Conservation (phyloP, 768 basidiomycete genomes). For the Tephrocybe sp. region DNA sequence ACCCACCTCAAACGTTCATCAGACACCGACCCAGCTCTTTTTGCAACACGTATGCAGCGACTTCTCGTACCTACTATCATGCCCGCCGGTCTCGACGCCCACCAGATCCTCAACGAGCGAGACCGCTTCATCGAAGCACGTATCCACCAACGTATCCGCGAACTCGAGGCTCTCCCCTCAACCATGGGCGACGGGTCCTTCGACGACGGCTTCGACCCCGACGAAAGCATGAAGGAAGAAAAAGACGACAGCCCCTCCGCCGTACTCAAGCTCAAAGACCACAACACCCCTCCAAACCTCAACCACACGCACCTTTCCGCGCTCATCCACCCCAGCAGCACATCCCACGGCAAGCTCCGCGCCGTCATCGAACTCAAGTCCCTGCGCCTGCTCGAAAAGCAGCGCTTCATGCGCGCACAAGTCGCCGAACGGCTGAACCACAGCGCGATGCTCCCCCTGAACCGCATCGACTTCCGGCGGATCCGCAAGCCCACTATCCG, state of each 20-base stretch:
- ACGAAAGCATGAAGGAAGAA: slow-evolving; percentile 39
- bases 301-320: slow-evolving; percentile 21
- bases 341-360: slow-evolving; percentile 77
- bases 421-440: slow-evolving; percentile 87
- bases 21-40: slow-evolving; percentile 57
- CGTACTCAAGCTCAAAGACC: slow-evolving; percentile 24
- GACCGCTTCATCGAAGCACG: slow-evolving; percentile 89
- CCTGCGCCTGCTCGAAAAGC: slow-evolving; percentile 86
- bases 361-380: slow-evolving; percentile 93
- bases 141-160: slow-evolving; percentile 82
- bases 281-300: slow-evolving; percentile 7
- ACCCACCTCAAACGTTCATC: slow-evolving; percentile 68
- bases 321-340: slow-evolving; percentile 55
- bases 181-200: slow-evolving; percentile 78
- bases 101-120: slow-evolving; percentile 87
- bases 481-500: slow-evolving; percentile 82
- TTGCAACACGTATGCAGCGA: slow-evolving; percentile 72
- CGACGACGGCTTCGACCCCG: slow-evolving; percentile 40
- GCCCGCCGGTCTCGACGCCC: slow-evolving; percentile 90
- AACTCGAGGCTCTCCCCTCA: slow-evolving; percentile 77
- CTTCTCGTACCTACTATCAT: slow-evolving; percentile 86
- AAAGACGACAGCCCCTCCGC: slow-evolving; percentile 37
- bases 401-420: slow-evolving; percentile 80
- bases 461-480: slow-evolving; percentile 88
- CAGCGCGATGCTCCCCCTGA: slow-evolving; percentile 84